Base-by-base conservation (phyloP, 495 filamentous ascomycete species). In the Rusavskia elegans region DNA sequence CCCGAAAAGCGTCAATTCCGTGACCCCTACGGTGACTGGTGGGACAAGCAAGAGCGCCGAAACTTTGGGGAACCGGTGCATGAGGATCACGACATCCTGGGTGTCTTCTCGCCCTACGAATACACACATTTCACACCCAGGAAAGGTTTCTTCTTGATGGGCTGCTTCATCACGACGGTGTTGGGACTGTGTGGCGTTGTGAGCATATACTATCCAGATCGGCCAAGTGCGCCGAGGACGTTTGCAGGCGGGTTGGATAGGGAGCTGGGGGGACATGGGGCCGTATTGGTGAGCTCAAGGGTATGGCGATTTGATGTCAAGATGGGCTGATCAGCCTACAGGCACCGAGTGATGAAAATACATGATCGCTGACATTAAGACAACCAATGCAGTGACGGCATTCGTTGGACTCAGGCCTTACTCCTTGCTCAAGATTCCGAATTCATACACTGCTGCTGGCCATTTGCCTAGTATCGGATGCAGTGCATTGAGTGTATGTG, bases 21-120 rank as follows among this genome's bases (percentile, higher is more conserved):
- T 64, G 93, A 97, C 64, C 93, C 93, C 36, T 78, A 97, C 63
- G 90, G 68, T 59, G 84, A 87, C 64, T 97, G 89, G 87, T 97
- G 90, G 90, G 89, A 97, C 67, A 84, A 87, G 72, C 89, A 97
- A 64, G 90, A 95, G 65, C 84, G 89, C 59, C 81, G 89, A 53
- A 95, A 97, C 72, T 99, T 82, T 59, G 88, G 88, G 61, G 93
- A 99, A 68, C 84, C 89, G 4, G 79, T 94, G 27, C 90, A 99
- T 66, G 93, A 99, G 68, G 93, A 99, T 67, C 82, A 97, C 63
- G 93, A 99, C 65, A 80, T 95, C 50, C 75, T 97, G 20, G 89
- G 90, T 61, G 81, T 94, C 52, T 90, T 99, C 70, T 82, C 84
- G 48, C 78, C 85, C 2, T 80, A 95, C 61, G 84, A 89, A 57